Percentiles rank a stretch among this genome's conserved stretches.
Evolutionary conservation across 306 rosid genomes (phyloP).

Genomic region (Hippophae tibetana): DNA sequence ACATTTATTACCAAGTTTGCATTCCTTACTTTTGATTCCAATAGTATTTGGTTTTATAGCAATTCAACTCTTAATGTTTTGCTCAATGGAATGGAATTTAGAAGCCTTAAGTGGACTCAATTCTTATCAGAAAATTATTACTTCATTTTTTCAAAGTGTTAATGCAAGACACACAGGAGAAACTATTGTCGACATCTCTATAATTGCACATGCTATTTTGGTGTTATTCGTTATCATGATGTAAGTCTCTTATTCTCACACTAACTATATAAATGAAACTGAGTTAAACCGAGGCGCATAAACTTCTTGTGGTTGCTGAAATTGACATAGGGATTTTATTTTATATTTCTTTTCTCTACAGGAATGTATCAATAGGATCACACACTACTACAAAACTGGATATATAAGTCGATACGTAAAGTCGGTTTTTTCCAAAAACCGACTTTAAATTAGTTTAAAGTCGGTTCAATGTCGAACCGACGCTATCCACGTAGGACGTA

Average conservation of each 20-base stretch:
- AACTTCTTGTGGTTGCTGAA: too few species aligned
- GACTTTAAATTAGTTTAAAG: too few species aligned
- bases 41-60: slow-evolving; percentile 38
- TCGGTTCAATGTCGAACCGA: too few species aligned
- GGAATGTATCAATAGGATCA: too few species aligned
- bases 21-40: slow-evolving; percentile 22
- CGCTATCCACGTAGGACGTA: too few species aligned
- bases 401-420: too few species aligned
- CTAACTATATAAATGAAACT: background rate
- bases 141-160: slow-evolving; percentile 22
- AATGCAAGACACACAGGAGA: slow-evolving; percentile 53
- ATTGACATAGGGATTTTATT: too few species aligned
- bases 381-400: too few species aligned
- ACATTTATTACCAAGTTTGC: slow-evolving; percentile 30
- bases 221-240: slow-evolving; percentile 47
- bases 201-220: slow-evolving; percentile 37
- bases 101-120: slow-evolving; percentile 27
- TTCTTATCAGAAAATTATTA: slow-evolving; percentile 32
- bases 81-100: slow-evolving; percentile 40
- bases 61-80: slow-evolving; percentile 25
- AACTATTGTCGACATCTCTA: slow-evolving; percentile 36
- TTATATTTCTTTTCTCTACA: too few species aligned
- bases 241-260: slow-evolving; percentile 32
- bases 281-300: too few species aligned
- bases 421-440: too few species aligned